Percentiles rank a stretch among this genome's conserved stretches.
These are phyloP conservation scores for Heterobasidion occidentale DNA, from an alignment of 1,284 basidiomycete species.

Conservation along the genomic window DNA sequence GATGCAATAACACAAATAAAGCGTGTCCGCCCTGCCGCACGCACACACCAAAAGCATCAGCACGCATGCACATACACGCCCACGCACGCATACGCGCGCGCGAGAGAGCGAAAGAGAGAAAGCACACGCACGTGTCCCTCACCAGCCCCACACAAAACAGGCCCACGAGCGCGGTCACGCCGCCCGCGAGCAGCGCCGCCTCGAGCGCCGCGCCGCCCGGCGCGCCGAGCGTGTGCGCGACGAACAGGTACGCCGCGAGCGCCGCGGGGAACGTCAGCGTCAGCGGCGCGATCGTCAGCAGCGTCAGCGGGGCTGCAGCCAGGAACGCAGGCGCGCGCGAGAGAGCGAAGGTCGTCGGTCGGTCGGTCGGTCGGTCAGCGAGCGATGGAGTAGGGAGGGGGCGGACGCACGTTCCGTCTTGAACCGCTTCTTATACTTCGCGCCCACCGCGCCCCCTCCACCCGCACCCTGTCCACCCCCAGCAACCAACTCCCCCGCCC, in stretches of 20 bases:
- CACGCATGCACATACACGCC: not conserved
- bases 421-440: constrained; percentile 38
- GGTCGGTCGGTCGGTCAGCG: no score
- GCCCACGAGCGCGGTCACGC: constrained; percentile 76
- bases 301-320: constrained; percentile 59
- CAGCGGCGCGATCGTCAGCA: constrained; percentile 76
- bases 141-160: constrained; percentile 79
- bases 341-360: no score
- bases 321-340: no score
- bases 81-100: not conserved
- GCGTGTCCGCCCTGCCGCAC: constrained; percentile 54
- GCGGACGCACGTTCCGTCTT: constrained; percentile 48
- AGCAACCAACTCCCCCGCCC: constrained; percentile 52
- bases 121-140: constrained; percentile 69
- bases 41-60: not conserved
- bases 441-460: constrained; percentile 15
- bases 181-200: constrained; percentile 71
- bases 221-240: constrained; percentile 74
- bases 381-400: not conserved
- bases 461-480: constrained; percentile 13
- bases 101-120: not conserved
- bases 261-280: constrained; percentile 77
- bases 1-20: constrained; percentile 87
- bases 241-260: constrained; percentile 79
- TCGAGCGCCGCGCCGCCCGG: constrained; percentile 71